Conservation (phyloP, 1,284 basidiomycete species). For the Rhodotorula sp. region DNA sequence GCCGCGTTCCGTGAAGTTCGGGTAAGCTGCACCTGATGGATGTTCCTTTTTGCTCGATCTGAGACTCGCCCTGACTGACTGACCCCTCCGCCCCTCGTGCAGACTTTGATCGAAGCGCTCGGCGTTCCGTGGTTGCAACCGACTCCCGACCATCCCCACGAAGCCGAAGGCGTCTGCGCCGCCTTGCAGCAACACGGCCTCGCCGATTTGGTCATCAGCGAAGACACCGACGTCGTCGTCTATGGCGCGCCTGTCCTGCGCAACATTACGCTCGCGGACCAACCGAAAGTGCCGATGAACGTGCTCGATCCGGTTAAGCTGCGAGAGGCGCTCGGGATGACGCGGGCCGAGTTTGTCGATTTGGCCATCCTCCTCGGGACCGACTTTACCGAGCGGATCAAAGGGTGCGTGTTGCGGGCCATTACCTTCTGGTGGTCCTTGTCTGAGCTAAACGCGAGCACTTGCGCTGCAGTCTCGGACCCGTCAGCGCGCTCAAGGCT, state of each 20-base stretch:
- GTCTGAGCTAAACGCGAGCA: not conserved
- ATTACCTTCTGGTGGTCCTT: too few species aligned
- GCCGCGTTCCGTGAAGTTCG: slow-evolving; percentile 15
- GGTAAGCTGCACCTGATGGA: slow-evolving; percentile 3
- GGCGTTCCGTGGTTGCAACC: slow-evolving; percentile 34
- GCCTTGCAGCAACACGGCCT: slow-evolving; percentile 16
- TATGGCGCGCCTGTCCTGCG: slow-evolving; percentile 35
- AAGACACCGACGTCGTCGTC: slow-evolving; percentile 37
- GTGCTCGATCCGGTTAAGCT: slow-evolving; percentile 51
- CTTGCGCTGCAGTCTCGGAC: slow-evolving; percentile 60
- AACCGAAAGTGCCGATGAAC: slow-evolving; percentile 17
- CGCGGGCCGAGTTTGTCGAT: slow-evolving; percentile 65
- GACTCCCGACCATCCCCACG: slow-evolving; percentile 14
- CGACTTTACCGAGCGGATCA: slow-evolving; percentile 76
- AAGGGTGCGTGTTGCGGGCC: slow-evolving; percentile 12
- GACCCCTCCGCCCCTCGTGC: not conserved
- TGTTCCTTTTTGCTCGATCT: not conserved
- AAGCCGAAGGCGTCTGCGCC: slow-evolving; percentile 38
- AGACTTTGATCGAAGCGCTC: slow-evolving; percentile 28
- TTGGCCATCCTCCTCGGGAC: slow-evolving; percentile 81
- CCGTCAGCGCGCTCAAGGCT: slow-evolving; percentile 66
- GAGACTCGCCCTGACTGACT: not conserved
- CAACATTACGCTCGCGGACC: slow-evolving; percentile 6
- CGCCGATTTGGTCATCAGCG: slow-evolving; percentile 33
- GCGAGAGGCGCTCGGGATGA: slow-evolving; percentile 60